These are phyloP conservation scores for Sungouiozyma intestinalis DNA, from an alignment of 805 yeast genomes.

Conservation along the genomic window DNA sequence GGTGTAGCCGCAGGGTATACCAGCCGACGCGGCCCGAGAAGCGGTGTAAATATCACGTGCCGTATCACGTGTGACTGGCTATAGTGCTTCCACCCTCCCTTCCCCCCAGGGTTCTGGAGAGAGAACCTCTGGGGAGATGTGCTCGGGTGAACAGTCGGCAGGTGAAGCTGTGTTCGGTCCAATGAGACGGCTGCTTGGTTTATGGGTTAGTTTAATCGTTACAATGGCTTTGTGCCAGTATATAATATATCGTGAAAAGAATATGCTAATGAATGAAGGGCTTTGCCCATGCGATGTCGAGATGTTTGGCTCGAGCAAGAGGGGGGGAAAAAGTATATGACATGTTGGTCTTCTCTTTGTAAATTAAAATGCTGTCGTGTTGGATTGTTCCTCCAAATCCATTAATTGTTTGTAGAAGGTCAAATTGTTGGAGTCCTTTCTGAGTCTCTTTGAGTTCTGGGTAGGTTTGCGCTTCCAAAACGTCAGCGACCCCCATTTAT, in stretches of 20 bases:
- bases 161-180: too few relatives aligned
- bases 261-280: not conserved
- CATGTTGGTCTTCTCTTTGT: not conserved
- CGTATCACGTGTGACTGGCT: too few relatives aligned
- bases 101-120: too few relatives aligned
- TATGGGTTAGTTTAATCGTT: too few relatives aligned
- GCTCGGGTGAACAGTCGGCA: too few relatives aligned
- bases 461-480: not conserved
- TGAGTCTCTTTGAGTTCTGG: constrained; percentile 3
- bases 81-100: too few relatives aligned
- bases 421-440: constrained; percentile 6
- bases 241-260: too few relatives aligned
- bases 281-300: not conserved
- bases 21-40: too few relatives aligned
- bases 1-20: too few relatives aligned
- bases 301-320: not conserved
- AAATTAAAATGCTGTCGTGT: not conserved
- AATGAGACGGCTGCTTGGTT: not conserved
- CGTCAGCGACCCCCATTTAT: not conserved
- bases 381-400: not conserved
- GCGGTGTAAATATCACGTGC: too few relatives aligned
- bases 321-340: not conserved
- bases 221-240: too few relatives aligned
- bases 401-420: not conserved
- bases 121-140: too few relatives aligned